Conservation (phyloP, 495 filamentous ascomycete genomes). For the Penicillium lagena region DNA sequence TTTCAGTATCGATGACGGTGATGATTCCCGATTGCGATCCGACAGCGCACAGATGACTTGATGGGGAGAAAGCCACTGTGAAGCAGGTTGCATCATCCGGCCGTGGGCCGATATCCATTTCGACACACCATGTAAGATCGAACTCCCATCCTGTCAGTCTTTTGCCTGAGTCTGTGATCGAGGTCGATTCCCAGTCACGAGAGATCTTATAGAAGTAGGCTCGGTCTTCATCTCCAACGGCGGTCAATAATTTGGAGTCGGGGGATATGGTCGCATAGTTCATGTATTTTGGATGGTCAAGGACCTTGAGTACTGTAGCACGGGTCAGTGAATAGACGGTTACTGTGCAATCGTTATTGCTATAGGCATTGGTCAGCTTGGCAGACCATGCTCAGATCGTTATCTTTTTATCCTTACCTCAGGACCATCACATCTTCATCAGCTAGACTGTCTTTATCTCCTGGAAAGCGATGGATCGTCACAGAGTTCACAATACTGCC, state of each 20-base stretch:
- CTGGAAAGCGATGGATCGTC: constrained; percentile 55
- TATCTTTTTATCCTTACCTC: constrained; percentile 35
- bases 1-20: constrained; percentile 56
- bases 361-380: constrained; percentile 17
- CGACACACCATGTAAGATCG: constrained; percentile 25
- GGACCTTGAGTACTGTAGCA: constrained; percentile 52
- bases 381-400: not conserved
- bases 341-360: constrained; percentile 87
- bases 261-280: constrained; percentile 92
- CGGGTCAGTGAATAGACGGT: constrained; percentile 67
- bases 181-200: constrained; percentile 29
- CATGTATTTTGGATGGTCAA: constrained; percentile 72
- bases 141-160: constrained; percentile 35
- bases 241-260: constrained; percentile 71
- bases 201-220: constrained; percentile 69
- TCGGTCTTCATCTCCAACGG: constrained; percentile 77
- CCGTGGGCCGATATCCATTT: constrained; percentile 29
- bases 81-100: constrained; percentile 51
- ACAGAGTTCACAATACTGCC: constrained; percentile 66
- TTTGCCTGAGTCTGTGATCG: constrained; percentile 38
- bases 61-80: constrained; percentile 65
- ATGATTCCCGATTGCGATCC: constrained; percentile 68
- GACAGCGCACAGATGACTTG: constrained; percentile 59
- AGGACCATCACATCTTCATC: constrained; percentile 60
- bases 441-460: constrained; percentile 35